Conservation (phyloP, 345 rosid genomes). For the Brassica juncea region DNA sequence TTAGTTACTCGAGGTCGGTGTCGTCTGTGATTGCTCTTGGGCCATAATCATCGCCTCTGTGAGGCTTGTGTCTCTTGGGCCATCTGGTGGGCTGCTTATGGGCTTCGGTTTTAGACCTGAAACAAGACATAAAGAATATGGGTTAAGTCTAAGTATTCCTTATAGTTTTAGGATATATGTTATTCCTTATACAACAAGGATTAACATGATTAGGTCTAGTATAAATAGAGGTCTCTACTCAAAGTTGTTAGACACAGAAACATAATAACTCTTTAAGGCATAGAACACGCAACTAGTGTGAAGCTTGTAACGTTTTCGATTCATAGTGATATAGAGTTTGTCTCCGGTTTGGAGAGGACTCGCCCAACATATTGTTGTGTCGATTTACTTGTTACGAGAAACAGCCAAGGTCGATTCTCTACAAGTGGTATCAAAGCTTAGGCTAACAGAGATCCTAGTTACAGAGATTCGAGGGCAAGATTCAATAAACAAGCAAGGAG, state of each 20-base stretch:
- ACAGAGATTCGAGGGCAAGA: neutral
- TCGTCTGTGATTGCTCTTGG: neutral
- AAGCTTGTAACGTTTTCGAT: neutral
- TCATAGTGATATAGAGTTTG: neutral
- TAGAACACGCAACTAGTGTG: neutral
- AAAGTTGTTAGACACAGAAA: too few relatives aligned
- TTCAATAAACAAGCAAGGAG: neutral
- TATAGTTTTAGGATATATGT: too few relatives aligned
- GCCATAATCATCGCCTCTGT: neutral
- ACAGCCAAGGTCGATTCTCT: neutral
- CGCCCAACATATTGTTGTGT: neutral
- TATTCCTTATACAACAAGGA: too few relatives aligned
- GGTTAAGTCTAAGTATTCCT: too few relatives aligned
- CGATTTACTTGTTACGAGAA: neutral
- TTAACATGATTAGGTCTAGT: too few relatives aligned
- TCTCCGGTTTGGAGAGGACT: neutral
- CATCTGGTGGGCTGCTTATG: too few relatives aligned
- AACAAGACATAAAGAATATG: too few relatives aligned
- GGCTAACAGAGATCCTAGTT: neutral
- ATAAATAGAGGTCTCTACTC: too few relatives aligned
- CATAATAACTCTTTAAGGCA: neutral
- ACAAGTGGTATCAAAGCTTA: neutral
- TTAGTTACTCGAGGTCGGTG: neutral
- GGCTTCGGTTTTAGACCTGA: too few relatives aligned
- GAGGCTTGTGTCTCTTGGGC: too few relatives aligned